A percentile compares a stretch with the other conserved stretches of the same genome.
These are phyloP conservation scores for Calonectria henricotiae DNA, from an alignment of 2,329 filamentous ascomycete genomes.

Conservation along the genomic window DNA sequence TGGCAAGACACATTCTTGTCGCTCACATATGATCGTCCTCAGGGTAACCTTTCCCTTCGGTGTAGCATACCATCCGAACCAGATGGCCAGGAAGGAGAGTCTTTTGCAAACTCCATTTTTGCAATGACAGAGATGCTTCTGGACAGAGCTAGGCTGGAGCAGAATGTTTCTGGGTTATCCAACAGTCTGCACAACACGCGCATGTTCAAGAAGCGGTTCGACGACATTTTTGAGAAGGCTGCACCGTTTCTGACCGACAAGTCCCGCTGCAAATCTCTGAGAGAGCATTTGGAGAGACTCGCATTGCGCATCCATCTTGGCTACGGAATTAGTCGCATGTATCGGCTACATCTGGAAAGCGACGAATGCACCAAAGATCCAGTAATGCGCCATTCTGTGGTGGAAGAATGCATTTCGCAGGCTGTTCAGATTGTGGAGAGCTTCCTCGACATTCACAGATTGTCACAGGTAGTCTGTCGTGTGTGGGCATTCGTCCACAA, in stretches of 20 bases:
- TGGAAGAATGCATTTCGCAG: neutral
- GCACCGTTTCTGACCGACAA: neutral
- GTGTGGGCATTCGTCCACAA: constrained; percentile 12
- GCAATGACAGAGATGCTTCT: constrained; percentile 8
- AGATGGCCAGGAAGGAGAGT: neutral
- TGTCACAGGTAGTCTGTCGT: constrained; percentile 4
- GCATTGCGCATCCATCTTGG: neutral
- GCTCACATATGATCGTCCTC: constrained; percentile 10
- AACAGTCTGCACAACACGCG: constrained; percentile 8
- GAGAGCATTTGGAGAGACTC: constrained; percentile 4
- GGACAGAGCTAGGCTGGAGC: neutral
- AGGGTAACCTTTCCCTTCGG: neutral
- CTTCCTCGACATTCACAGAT: constrained; percentile 14
- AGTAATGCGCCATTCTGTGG: neutral
- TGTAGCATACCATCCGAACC: neutral
- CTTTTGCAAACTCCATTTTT: constrained; percentile 1
- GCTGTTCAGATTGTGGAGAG: neutral
- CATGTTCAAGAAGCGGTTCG: constrained; percentile 8
- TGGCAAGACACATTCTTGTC: constrained; percentile 12
- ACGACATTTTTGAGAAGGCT: neutral
- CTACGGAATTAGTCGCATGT: constrained; percentile 1
- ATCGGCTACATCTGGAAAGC: constrained; percentile 3
- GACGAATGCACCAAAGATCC: constrained; percentile 1
- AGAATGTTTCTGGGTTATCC: too few species aligned
- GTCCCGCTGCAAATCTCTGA: constrained; percentile 2